A percentile compares a stretch with the other conserved stretches of the same genome.
phyloP scores from a whole-genome alignment of 2,329 filamentous ascomycete genomes.

The Penicillium sp. region DNA sequence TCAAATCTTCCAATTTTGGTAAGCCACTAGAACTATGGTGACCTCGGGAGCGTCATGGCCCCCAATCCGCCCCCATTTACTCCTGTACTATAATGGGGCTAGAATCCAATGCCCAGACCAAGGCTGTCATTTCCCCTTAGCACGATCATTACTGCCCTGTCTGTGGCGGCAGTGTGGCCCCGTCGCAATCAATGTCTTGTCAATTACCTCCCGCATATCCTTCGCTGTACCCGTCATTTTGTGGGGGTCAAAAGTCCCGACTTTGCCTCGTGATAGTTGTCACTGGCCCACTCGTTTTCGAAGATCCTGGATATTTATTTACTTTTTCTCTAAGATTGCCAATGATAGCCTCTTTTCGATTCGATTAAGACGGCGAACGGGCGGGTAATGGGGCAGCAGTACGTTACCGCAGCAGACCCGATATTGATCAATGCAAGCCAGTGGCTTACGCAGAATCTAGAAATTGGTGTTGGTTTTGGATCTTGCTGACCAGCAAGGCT shows the following conservation, averaged over 20 bases:
- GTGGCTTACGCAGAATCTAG: constrained; percentile 19
- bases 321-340: neutral
- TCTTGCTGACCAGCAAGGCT: constrained; percentile 13
- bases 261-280: constrained; percentile 12
- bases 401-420: constrained; percentile 13
- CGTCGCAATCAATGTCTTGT: constrained; percentile 16
- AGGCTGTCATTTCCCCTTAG: constrained; percentile 14
- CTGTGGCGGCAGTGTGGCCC: too few species aligned
- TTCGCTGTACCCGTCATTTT: constrained; percentile 20
- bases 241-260: constrained; percentile 22
- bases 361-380: constrained; percentile 8
- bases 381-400: constrained; percentile 9
- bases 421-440: constrained; percentile 2
- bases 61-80: constrained; percentile 22
- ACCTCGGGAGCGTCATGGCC: constrained; percentile 19
- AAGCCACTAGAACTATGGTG: constrained; percentile 3
- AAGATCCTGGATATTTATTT: constrained; percentile 17
- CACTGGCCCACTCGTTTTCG: constrained; percentile 19
- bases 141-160: constrained; percentile 22
- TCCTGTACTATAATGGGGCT: constrained; percentile 17
- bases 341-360: constrained; percentile 12
- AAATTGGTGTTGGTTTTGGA: constrained; percentile 13
- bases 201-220: constrained; percentile 12
- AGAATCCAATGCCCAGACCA: constrained; percentile 13
- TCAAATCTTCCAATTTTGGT: neutral